A percentile compares a stretch with the other conserved stretches of the same genome.
Conservation (phyloP, 2,329 filamentous ascomycete species). For the Colletotrichum musicola region DNA sequence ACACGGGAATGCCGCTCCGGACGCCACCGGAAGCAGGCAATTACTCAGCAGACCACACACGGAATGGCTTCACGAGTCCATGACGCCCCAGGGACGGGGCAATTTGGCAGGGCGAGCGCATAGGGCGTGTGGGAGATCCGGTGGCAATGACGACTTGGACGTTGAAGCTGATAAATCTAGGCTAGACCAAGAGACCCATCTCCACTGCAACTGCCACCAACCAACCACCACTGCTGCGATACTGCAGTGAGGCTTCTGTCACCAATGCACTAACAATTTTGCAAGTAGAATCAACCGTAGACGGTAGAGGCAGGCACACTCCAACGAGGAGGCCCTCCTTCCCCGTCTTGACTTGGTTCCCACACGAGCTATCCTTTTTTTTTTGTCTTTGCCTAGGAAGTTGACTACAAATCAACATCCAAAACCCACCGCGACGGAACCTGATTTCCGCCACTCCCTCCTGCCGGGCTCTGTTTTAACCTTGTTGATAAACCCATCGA, state of each 20-base stretch:
- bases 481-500: conserved; percentile 25
- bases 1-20: conserved; percentile 5
- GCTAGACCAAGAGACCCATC: no score
- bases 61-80: background rate
- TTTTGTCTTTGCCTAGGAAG: background rate
- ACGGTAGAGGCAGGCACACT: background rate
- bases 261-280: no score
- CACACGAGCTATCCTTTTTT: background rate
- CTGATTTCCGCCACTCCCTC: background rate
- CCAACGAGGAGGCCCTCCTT: background rate
- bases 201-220: no score
- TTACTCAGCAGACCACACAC: conserved; percentile 25
- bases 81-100: background rate
- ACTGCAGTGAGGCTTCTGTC: no score
- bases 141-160: background rate
- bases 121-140: background rate
- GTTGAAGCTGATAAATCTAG: conserved; percentile 10
- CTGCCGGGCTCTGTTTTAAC: background rate
- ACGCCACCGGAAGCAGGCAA: conserved; percentile 6
- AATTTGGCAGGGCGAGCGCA: background rate
- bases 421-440: conserved; percentile 4
- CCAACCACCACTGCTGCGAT: no score
- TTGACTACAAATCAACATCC: background rate
- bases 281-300: no score
- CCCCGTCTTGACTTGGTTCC: background rate